Evolutionary conservation across 768 basidiomycete genomes (phyloP).

Genomic region (Hypholoma sublateritium): DNA sequence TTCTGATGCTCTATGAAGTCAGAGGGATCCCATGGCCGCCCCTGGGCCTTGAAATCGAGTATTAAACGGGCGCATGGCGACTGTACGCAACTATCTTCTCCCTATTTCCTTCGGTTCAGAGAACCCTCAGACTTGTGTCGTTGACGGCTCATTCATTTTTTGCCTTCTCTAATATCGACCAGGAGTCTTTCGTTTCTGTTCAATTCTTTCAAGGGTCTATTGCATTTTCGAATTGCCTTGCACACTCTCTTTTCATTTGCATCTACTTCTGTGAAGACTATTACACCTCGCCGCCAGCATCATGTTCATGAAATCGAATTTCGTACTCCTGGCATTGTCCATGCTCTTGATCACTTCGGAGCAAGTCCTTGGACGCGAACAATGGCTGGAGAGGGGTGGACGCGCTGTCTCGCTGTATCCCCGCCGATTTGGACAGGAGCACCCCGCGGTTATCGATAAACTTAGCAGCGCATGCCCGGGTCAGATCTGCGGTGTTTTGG

Average conservation of each 20-base stretch:
- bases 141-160: slow-evolving; percentile 41
- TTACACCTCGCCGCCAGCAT: slow-evolving; percentile 1
- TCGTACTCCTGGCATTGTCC: slow-evolving; percentile 24
- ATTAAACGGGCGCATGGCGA: slow-evolving; percentile 13
- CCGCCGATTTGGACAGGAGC: slow-evolving; percentile 53
- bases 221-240: slow-evolving; percentile 10
- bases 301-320: slow-evolving; percentile 31
- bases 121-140: slow-evolving; percentile 37
- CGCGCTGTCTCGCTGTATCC: slow-evolving; percentile 46
- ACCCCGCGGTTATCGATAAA: slow-evolving; percentile 45
- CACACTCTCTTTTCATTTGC: slow-evolving; percentile 1
- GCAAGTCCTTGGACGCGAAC: slow-evolving; percentile 37
- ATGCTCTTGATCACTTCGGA: slow-evolving; percentile 27
- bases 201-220: slow-evolving; percentile 15
- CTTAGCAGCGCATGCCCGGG: slow-evolving; percentile 47
- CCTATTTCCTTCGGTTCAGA: slow-evolving; percentile 24
- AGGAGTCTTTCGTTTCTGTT: slow-evolving; percentile 36
- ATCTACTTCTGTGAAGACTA: neutral
- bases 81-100: slow-evolving; percentile 7
- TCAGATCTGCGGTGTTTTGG: slow-evolving; percentile 46
- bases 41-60: slow-evolving; percentile 5
- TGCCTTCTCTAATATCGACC: slow-evolving; percentile 39
- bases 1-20: neutral
- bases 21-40: neutral
- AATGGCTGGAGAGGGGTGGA: slow-evolving; percentile 49